phyloP scores from a whole-genome alignment of 225 moss, liverwort and hornwort species.

The Asterella californica region DNA sequence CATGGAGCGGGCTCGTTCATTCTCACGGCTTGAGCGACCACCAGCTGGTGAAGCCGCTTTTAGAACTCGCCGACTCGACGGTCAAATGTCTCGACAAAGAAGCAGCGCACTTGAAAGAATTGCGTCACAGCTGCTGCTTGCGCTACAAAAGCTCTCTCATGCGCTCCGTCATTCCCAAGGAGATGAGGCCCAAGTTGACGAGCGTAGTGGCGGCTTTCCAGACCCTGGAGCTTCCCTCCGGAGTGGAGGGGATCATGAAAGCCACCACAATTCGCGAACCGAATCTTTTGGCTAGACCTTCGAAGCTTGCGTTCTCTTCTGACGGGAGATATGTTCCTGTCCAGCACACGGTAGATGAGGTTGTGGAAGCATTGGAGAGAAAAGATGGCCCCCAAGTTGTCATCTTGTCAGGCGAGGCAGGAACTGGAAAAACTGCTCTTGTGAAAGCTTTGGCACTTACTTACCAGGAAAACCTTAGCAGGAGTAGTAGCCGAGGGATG shows the following conservation, averaged over 20 bases:
- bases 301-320: constrained; percentile 11
- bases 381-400: constrained; percentile 18
- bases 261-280: not conserved
- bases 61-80: not conserved
- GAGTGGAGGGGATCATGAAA: not conserved
- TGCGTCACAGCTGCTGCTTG: constrained; percentile 2
- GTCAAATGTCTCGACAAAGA: not conserved
- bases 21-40: not conserved
- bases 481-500: not conserved
- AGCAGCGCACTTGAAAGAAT: not conserved
- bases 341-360: constrained; percentile 4
- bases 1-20: not conserved
- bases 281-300: not conserved
- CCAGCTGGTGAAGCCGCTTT: not conserved
- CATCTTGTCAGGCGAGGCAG: constrained; percentile 20
- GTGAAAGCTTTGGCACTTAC: constrained; percentile 22
- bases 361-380: constrained; percentile 20
- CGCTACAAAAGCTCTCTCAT: not conserved
- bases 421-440: constrained; percentile 23
- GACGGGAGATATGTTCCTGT: constrained; percentile 21
- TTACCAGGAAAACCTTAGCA: constrained; percentile 10
- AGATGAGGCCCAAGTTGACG: not conserved
- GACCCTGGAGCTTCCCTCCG: not conserved
- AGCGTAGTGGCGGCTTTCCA: not conserved
- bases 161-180: not conserved